Evolutionary conservation across 352 stramenopile genomes (phyloP), one percentile per base, ranked within the genome.

Genomic region (Pythium monospermum): DNA sequence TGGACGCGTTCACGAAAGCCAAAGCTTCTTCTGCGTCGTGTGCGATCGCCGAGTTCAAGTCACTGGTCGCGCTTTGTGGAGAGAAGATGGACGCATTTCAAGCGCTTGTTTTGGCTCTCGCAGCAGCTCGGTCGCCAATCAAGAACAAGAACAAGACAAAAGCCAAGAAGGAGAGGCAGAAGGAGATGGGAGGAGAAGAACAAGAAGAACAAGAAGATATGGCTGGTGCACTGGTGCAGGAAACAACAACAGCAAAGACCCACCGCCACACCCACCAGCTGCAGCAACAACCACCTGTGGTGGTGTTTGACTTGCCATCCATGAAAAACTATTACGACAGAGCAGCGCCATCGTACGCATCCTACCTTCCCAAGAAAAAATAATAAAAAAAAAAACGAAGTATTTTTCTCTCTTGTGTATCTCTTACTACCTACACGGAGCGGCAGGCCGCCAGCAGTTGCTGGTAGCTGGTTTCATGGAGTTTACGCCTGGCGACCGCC

Each of bases 261-360:
- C 53, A 33, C 31, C 42, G 23, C 36, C 27, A 2, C 7, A 44
- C 7, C 10, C 11, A 52, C 36, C 21, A 11, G 33, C 53, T 7
- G 18, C 11, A 15, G 32, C 37, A 18, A 3, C 10, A 31, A 22
- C 43, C 28, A 10, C 18, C 19, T 25, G 28, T 52, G 3, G 30
- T 62, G 27, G 62, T 56, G 40, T 77, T 69, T 36, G 73, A 87
- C 38, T 54, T 89, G 25, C 77, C 80, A 19, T 89, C 77, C 51
- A 89, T 89, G 80, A 64, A 85, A 54, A 68, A 50, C 6, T 89
- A 87, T 56, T 81, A 68, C 52, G 67, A 67, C 4, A 65, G 68
- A 15, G 75, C 83, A 16, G 76, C 80, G 13, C 76, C 73, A 3
- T 75, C 76, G 13, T 87, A 87, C 59, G 58, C 67, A 1, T 77